Base-by-base conservation (phyloP, 192 early-diverging fungal species). In the Coemansia sp. region DNA sequence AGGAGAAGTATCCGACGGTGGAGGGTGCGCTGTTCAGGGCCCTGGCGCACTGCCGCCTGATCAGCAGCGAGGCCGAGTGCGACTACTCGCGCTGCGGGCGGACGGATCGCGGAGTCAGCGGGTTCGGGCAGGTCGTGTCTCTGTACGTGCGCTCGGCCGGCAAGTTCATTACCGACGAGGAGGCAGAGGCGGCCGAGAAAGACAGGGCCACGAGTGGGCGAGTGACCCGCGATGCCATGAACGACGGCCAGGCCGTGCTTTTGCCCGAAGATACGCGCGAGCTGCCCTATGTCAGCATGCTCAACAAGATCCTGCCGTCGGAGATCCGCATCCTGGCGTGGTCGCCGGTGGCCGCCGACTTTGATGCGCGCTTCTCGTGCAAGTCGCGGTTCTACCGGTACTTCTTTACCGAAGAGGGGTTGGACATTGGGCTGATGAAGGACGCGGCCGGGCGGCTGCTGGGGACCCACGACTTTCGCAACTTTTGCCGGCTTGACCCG, bases 401-500 rank as follows among this genome's bases (percentile, higher is more conserved):
- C 66, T 93, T 86, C 58, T 96, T 98, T 63, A 67, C 44, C 53
- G 49, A 58, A 16, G 44, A 54, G 9, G 59, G 59, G 17, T 79
- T 94, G 21, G 77, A 95, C 48, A 80, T 96, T 27, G 77, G 56
- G 3, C 53, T 47, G 2, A 96, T 98, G 94, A 76, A 76, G 13
- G 57, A 81, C 4, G 92, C 85, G 0, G 86, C 87, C 3, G 37
- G 51, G 21, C 48, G 60, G 30, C 89, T 84, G 46, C 46, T 88
- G 44, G 95, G 95, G 7, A 65, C 80, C 10, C 91, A 92, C 49
- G 92, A 98, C 61, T 98, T 90, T 52, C 84, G 95, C 34, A 85
- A 94, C 64, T 95, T 98, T 67, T 98, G 95, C 66, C 92, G 94
- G 61, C 67, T 96, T 31, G 94, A 98, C 71, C 80, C 87, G 0